These are phyloP conservation scores for Kodamaea kakaduensis DNA, from an alignment of 805 yeast species.

Conservation along the genomic window DNA sequence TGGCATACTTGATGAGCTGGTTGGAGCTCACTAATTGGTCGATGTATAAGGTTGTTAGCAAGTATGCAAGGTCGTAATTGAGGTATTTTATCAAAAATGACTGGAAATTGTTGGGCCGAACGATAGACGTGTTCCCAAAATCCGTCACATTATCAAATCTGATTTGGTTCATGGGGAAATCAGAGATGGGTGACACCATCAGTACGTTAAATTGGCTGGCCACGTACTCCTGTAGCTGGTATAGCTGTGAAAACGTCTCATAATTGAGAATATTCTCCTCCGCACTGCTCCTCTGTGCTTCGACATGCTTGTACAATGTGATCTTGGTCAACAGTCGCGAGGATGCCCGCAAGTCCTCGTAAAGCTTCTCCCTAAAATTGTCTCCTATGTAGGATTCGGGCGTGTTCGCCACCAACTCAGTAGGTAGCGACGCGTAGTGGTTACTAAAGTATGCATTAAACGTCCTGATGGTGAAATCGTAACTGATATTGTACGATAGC, in stretches of 20 bases:
- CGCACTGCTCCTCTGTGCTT: not conserved
- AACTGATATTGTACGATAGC: slow-evolving; percentile 33
- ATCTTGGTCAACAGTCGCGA: slow-evolving; percentile 7
- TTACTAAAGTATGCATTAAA: slow-evolving; percentile 20
- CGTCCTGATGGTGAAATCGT: slow-evolving; percentile 29
- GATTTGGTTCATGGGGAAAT: slow-evolving; percentile 10
- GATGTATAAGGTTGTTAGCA: slow-evolving; percentile 22
- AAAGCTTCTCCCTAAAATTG: not conserved
- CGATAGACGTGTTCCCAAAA: not conserved
- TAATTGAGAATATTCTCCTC: slow-evolving; percentile 13
- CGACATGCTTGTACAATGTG: slow-evolving; percentile 9
- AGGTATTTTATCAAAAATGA: slow-evolving; percentile 17
- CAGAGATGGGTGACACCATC: slow-evolving; percentile 12
- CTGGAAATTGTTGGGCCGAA: slow-evolving; percentile 6
- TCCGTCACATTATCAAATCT: slow-evolving; percentile 2
- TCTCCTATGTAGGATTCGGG: not conserved
- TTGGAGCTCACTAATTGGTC: slow-evolving; percentile 23
- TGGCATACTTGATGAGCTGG: slow-evolving; percentile 28
- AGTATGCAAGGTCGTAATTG: slow-evolving; percentile 23
- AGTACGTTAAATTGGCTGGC: slow-evolving; percentile 4
- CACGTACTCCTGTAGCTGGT: slow-evolving; percentile 9
- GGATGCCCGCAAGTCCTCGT: not conserved
- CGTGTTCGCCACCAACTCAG: not conserved
- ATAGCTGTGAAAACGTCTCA: slow-evolving; percentile 13
- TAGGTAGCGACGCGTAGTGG: slow-evolving; percentile 10